These are phyloP conservation scores for Lyophyllum shimeji DNA, from an alignment of 768 basidiomycete species.

Conservation along the genomic window DNA sequence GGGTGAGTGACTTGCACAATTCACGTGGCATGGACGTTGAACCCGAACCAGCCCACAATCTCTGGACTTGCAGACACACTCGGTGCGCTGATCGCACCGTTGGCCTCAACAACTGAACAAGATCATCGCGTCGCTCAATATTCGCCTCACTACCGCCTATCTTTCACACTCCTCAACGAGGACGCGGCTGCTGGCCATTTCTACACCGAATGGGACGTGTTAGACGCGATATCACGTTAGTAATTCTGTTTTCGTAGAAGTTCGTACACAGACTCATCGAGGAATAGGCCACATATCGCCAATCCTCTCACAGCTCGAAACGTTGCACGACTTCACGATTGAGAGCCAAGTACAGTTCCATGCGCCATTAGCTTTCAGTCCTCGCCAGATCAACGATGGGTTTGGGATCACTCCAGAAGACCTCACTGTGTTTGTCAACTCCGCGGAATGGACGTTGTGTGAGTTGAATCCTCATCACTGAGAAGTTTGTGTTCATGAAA, in stretches of 20 bases:
- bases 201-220: constrained; percentile 72
- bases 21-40: constrained; percentile 18
- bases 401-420: constrained; percentile 77
- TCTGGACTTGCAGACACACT: constrained; percentile 28
- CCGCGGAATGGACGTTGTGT: constrained; percentile 96
- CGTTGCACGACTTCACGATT: constrained; percentile 87
- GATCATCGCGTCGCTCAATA: constrained; percentile 66
- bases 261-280: background rate
- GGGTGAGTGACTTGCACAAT: constrained; percentile 5
- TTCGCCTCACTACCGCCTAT: constrained; percentile 77
- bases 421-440: constrained; percentile 91
- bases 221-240: constrained; percentile 62
- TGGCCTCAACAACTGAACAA: constrained; percentile 37
- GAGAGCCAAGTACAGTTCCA: constrained; percentile 95
- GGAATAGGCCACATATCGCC: constrained; percentile 70
- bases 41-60: constrained; percentile 11
- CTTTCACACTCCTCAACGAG: constrained; percentile 94
- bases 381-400: constrained; percentile 38
- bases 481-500: background rate
- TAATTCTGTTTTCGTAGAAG: constrained; percentile 13
- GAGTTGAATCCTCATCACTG: constrained; percentile 16
- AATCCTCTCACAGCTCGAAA: constrained; percentile 53
- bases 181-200: constrained; percentile 68
- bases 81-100: constrained; percentile 41
- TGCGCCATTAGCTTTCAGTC: constrained; percentile 84